Base-by-base conservation (phyloP, 2,329 filamentous ascomycete genomes). In the Alternaria consortialis region DNA sequence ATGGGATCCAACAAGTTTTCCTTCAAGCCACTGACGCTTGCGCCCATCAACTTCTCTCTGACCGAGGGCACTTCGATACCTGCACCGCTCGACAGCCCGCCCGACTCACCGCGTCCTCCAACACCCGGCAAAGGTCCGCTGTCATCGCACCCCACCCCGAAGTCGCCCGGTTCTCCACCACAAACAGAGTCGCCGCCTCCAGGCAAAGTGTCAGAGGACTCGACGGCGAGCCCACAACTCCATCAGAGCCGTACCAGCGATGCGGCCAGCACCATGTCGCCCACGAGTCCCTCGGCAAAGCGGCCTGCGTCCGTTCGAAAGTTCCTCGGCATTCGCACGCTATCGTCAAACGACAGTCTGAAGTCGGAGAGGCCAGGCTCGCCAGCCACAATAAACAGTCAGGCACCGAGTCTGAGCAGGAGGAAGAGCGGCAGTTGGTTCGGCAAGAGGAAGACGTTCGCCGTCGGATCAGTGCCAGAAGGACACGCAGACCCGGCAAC, bases 31-130 rank as follows among this genome's bases (percentile, higher is more conserved):
- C 68, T 78, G 57, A 77, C 76, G 50, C 69, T 79, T 32, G 68
- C 70, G 36, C 78, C 78, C 52, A 74, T 80, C 71, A 75, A 79
- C 66, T 79, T 80, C 73, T 80, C 78, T 46, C 75, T 80, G 56
- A 80, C 79, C 36, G 78, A 79, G 44, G 79, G 79, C 59, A 80
- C 79, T 50, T 73, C 75, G 55, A 80, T 80, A 65, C 79, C 78
- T 37, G 77, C 79, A 32, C 79, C 79, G 47, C 77, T 65, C 59
- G 77, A 79, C 62, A 78, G 77, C 42, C 79, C 79, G 46, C 78
- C 78, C 53, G 70, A 75, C 15, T 73, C 75, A 12, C 76, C 77
- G 25, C 77, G 77, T 32, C 77, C 76, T 17, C 77, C 77, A 9
- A 79, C 77, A 40, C 76, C 76, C 27, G 77, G 77, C 40, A 71